phyloP scores from a whole-genome alignment of 495 filamentous ascomycete genomes.

The Penicillium bialowiezense region DNA sequence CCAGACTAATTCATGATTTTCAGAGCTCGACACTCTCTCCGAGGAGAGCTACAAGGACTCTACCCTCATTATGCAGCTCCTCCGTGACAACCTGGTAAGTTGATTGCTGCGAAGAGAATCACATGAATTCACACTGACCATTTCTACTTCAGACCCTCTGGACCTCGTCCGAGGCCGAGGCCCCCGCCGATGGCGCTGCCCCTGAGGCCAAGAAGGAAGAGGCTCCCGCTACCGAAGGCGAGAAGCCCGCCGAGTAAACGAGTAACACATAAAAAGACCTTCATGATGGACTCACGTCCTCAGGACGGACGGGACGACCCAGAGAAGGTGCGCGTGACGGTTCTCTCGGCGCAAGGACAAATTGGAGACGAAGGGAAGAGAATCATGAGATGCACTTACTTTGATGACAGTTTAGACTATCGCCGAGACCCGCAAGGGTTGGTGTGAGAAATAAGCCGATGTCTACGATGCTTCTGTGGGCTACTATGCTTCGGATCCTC shows the following conservation, averaged over 20 bases:
- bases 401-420: constrained; percentile 6
- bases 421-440: constrained; percentile 11
- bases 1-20: constrained; percentile 18
- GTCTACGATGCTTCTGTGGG: constrained; percentile 1
- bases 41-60: constrained; percentile 99
- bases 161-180: constrained; percentile 98
- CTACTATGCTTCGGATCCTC: constrained; percentile 11
- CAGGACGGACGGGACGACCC: constrained; percentile 23
- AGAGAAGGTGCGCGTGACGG: constrained; percentile 17
- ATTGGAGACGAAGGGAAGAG: constrained; percentile 6
- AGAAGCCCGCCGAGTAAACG: constrained; percentile 60
- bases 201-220: constrained; percentile 60
- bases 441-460: constrained; percentile 1
- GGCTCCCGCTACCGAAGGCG: constrained; percentile 50
- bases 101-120: constrained; percentile 10
- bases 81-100: constrained; percentile 95
- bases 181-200: constrained; percentile 54
- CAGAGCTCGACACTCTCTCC: constrained; percentile 96
- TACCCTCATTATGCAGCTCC: constrained; percentile 98
- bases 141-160: constrained; percentile 76
- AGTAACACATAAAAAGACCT: constrained; percentile 33
- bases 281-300: constrained; percentile 40
- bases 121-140: constrained; percentile 19
- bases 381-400: constrained; percentile 8
- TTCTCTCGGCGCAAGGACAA: constrained; percentile 16